Conservation (phyloP, 2,329 filamentous ascomycete species). For the Colletotrichum sp. region DNA sequence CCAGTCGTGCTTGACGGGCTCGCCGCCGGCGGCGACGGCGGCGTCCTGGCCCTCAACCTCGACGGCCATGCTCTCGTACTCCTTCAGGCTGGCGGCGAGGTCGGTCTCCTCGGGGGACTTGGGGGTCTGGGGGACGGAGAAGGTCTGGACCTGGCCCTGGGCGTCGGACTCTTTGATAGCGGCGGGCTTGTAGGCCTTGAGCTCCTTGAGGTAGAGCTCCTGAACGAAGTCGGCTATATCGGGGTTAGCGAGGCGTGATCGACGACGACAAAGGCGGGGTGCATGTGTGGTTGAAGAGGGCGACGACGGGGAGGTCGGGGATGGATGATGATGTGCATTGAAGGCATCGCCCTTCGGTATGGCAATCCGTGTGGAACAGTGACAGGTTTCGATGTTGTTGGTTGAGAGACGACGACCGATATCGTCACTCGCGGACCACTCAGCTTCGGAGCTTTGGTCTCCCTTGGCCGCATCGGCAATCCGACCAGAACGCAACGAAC, state of each 20-base stretch:
- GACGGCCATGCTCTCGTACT: constrained; percentile 92
- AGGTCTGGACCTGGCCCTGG: constrained; percentile 90
- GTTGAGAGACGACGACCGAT: background rate
- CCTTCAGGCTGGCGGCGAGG: constrained; percentile 87
- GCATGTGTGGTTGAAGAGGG: background rate
- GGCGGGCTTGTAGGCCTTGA: constrained; percentile 92
- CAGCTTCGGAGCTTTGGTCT: constrained; percentile 15
- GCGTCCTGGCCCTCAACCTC: constrained; percentile 89
- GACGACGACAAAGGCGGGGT: background rate
- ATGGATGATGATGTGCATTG: background rate
- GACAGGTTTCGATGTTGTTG: background rate
- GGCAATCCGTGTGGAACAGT: background rate
- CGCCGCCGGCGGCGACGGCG: constrained; percentile 61
- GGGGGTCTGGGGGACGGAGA: constrained; percentile 79
- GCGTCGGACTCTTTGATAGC: constrained; percentile 84
- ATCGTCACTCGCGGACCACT: background rate
- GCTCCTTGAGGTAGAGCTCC: constrained; percentile 95
- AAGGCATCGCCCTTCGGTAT: background rate
- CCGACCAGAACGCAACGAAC: background rate
- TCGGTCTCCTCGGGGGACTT: constrained; percentile 92
- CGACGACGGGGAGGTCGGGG: background rate
- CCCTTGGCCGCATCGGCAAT: constrained; percentile 12
- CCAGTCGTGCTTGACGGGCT: constrained; percentile 71
- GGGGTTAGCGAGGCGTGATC: background rate
- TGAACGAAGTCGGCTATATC: constrained; percentile 90